These are phyloP conservation scores for thale cress (Arabidopsis thaliana) DNA, from an alignment of 345 rosid genomes.

Conservation along the genomic window DNA sequence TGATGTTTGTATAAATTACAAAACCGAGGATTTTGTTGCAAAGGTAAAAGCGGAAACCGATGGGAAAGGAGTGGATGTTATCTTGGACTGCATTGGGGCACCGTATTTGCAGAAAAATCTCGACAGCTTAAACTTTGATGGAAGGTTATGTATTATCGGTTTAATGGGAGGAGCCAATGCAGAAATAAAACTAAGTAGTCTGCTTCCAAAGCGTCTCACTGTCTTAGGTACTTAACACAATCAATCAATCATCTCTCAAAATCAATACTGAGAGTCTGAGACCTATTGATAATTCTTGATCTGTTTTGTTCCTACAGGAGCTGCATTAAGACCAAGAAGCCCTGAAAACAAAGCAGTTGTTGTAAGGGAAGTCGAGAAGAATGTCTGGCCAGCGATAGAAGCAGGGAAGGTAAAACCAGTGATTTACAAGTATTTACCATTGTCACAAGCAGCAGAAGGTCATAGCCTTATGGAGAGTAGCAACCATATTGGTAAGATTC, in stretches of 20 bases:
- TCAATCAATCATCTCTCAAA: neutral
- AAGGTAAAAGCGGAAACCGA: slow-evolving; percentile 80
- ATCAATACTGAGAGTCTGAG: neutral
- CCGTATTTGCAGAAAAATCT: slow-evolving; percentile 78
- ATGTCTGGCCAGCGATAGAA: slow-evolving; percentile 82
- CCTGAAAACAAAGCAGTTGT: slow-evolving; percentile 70
- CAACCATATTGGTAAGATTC: slow-evolving; percentile 77
- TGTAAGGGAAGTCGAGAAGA: slow-evolving; percentile 76
- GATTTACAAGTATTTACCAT: slow-evolving; percentile 57
- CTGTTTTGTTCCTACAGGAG: slow-evolving; percentile 54
- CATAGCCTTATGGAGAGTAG: slow-evolving; percentile 83
- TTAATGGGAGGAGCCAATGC: slow-evolving; percentile 68
- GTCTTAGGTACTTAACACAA: slow-evolving; percentile 69
- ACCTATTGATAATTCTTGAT: neutral
- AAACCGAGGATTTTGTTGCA: slow-evolving; percentile 83
- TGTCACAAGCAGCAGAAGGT: slow-evolving; percentile 69
- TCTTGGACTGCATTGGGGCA: slow-evolving; percentile 85
- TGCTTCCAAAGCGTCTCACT: slow-evolving; percentile 78
- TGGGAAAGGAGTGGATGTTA: slow-evolving; percentile 93
- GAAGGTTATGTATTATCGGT: slow-evolving; percentile 87
- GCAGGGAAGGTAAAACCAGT: slow-evolving; percentile 79
- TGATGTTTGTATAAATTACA: slow-evolving; percentile 89
- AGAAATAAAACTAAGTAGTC: slow-evolving; percentile 58
- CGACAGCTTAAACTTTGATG: slow-evolving; percentile 77
- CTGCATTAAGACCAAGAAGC: slow-evolving; percentile 76